A percentile compares a stretch with the other conserved stretches of the same genome.
Conservation (phyloP, 352 stramenopile genomes). For the Globisporangium cederbergense region DNA sequence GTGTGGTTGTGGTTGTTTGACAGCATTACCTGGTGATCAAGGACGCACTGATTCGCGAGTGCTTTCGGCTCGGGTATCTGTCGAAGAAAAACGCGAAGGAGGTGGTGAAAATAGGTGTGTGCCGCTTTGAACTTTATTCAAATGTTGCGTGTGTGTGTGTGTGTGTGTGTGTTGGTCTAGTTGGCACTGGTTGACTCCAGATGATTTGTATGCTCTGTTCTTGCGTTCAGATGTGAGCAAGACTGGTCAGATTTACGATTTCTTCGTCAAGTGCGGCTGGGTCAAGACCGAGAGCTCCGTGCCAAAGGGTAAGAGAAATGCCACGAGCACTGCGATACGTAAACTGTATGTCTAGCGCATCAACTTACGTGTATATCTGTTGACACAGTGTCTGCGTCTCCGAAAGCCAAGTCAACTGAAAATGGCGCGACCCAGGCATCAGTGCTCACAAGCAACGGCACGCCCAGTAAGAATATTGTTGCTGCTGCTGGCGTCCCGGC, state of each 20-base stretch:
- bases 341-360: no score
- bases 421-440: not conserved
- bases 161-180: not conserved
- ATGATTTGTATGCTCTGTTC: conserved; percentile 16
- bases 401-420: conserved; percentile 7
- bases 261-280: conserved; percentile 89
- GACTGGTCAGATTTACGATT: conserved; percentile 86
- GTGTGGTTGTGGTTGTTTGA: conserved; percentile 4
- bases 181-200: conserved; percentile 14
- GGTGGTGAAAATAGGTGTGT: conserved; percentile 90
- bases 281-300: conserved; percentile 60
- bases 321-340: no score
- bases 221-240: conserved; percentile 75
- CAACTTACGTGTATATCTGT: no score
- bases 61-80: conserved; percentile 71
- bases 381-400: conserved; percentile 12
- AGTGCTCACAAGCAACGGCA: conserved; percentile 2
- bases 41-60: conserved; percentile 90
- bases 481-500: not conserved
- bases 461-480: not conserved
- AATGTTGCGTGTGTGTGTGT: no score
- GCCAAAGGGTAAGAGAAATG: conserved; percentile 40
- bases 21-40: conserved; percentile 95
- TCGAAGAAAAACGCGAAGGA: conserved; percentile 77
- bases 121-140: no score